phyloP scores from a whole-genome alignment of 768 basidiomycete genomes.

The Tephrocybe sp. region DNA sequence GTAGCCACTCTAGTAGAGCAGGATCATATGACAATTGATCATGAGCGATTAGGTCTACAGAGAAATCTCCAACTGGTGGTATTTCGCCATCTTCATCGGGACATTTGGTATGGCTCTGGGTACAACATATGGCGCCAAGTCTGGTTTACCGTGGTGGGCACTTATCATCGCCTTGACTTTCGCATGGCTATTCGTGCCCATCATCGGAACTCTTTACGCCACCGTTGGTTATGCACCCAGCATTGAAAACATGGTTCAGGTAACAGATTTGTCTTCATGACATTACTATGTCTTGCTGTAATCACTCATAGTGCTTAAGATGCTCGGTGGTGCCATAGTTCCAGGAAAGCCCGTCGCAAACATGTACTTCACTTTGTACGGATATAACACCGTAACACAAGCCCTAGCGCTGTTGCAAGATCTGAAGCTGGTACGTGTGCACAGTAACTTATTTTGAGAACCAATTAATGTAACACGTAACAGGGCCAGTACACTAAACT shows the following conservation, averaged over 20 bases:
- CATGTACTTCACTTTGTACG: constrained; percentile 46
- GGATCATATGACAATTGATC: too few species aligned
- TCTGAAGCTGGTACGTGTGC: constrained; percentile 44
- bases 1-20: too few species aligned
- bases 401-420: constrained; percentile 55
- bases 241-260: constrained; percentile 36
- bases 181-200: constrained; percentile 52
- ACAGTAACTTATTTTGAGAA: not conserved
- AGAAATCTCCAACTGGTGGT: constrained; percentile 55
- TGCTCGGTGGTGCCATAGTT: constrained; percentile 48
- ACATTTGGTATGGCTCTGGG: constrained; percentile 54
- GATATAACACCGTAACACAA: constrained; percentile 47
- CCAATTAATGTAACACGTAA: too few species aligned
- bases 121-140: constrained; percentile 52
- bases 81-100: constrained; percentile 38
- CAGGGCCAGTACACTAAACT: constrained; percentile 54
- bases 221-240: constrained; percentile 46
- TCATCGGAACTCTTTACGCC: constrained; percentile 54
- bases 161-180: too few species aligned
- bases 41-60: constrained; percentile 29
- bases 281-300: too few species aligned
- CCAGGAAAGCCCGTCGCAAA: constrained; percentile 52
- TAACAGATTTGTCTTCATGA: not conserved
- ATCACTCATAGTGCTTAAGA: constrained; percentile 29
- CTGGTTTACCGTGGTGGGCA: constrained; percentile 55